These are phyloP conservation scores for Alternaria consortialis DNA, from an alignment of 2,329 filamentous ascomycete genomes.

Conservation along the genomic window DNA sequence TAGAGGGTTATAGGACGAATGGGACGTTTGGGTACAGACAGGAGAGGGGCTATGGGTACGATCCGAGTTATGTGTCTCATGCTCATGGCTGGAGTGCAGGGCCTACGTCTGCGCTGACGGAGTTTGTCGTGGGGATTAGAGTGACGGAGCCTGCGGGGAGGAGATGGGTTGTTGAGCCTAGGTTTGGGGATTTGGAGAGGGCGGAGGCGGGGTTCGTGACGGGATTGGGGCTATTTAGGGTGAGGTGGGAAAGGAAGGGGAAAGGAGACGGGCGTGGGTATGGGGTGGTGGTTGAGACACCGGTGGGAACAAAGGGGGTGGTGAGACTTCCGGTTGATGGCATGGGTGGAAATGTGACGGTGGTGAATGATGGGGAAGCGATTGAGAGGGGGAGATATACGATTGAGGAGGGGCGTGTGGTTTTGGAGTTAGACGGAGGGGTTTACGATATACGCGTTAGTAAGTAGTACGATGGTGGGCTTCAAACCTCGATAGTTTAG, in stretches of 20 bases:
- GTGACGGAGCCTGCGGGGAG: conserved; percentile 16
- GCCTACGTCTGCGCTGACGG: conserved; percentile 22
- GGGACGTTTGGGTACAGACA: conserved; percentile 49
- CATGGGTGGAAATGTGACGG: background rate
- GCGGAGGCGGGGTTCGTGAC: conserved; percentile 30
- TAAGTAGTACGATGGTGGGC: background rate
- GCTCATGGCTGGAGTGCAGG: conserved; percentile 50
- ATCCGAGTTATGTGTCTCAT: conserved; percentile 47
- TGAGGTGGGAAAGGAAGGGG: background rate
- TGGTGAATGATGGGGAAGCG: background rate
- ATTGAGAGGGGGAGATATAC: background rate
- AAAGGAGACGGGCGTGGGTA: background rate
- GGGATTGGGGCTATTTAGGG: conserved; percentile 23
- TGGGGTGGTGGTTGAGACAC: background rate
- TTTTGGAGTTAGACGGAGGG: background rate
- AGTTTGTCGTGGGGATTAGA: conserved; percentile 18
- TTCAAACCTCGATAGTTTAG: too few species aligned
- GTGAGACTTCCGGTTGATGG: conserved; percentile 1
- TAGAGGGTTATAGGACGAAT: conserved; percentile 51
- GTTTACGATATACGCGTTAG: background rate
- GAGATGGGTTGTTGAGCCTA: conserved; percentile 41
- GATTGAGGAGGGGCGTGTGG: background rate
- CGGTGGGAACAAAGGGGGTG: background rate
- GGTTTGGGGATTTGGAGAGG: conserved; percentile 24
- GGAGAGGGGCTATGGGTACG: conserved; percentile 43